Evolutionary conservation across 257 asterid species (phyloP), one percentile per base, ranked within the genome.

Genomic region (Solanum pennellii): DNA sequence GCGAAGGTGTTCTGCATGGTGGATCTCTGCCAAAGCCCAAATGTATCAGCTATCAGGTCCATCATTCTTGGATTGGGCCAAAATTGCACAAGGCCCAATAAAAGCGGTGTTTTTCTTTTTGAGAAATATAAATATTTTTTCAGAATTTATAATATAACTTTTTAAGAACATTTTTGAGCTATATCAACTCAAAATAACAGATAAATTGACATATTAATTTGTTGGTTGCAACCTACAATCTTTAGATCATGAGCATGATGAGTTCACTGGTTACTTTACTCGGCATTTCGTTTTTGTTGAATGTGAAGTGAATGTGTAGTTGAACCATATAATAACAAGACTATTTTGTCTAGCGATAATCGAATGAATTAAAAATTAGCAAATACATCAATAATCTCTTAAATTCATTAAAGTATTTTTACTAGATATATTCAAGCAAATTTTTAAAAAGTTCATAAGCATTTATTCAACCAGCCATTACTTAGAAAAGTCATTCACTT

Each of bases 101-200:
- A 62, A n/a, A 11, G 31, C 16, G 15, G 3, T 3, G 0, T 23
- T 9, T 49, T n/a, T n/a, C 3, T n/a, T 0, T 56, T 56, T 6
- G 5, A 56, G n/a, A 18, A 56, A 18, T 56, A 18, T 56, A 56
- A 18, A 1, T 18, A 8, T 20, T 20, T 59, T 49, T 59, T 20
- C 20, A 7, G 2, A 59, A 25, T 59, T 20, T 20, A 59, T 25
- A 59, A 59, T 49, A 45, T 45, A 12, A 45, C 16, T 15, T 49
- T 52, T 52, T 52, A 2, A 52, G 0, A 56, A 56, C 0, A 0
- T 52, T 52, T 52, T 52, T 52, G n/a, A 52, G n/a, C 0, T 16
- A 52, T 0, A 18, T 56, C n/a, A 5, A 56, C n/a, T 18, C 18
- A 56, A 56, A 52, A 52, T 52, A 52, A 18, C 11, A 56, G n/a